phyloP scores from a whole-genome alignment of 768 basidiomycete genomes.

The Tylopilus sp. region DNA sequence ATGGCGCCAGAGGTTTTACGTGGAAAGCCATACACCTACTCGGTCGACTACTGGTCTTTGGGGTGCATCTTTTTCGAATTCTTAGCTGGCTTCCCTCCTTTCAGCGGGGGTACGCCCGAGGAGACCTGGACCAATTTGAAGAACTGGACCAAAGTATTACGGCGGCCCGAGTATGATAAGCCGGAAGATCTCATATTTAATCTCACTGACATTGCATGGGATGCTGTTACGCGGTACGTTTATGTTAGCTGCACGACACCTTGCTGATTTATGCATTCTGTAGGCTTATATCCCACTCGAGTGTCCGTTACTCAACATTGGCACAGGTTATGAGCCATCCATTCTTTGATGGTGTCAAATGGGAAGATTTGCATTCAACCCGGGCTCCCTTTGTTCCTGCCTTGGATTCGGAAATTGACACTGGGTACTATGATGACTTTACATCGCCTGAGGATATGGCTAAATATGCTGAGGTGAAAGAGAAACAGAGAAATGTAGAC shows the following conservation, averaged over 20 bases:
- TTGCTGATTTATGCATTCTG: constrained; percentile 1
- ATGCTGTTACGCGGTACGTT: constrained; percentile 78
- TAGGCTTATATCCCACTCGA: constrained; percentile 86
- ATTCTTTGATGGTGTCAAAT: constrained; percentile 76
- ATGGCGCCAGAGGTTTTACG: constrained; percentile 95
- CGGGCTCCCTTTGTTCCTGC: constrained; percentile 92
- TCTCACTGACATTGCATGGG: constrained; percentile 90
- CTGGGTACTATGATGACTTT: constrained; percentile 94
- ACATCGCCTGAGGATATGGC: constrained; percentile 91
- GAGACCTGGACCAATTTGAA: constrained; percentile 99
- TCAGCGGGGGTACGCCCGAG: constrained; percentile 91
- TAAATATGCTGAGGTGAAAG: constrained; percentile 97
- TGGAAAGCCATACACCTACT: constrained; percentile 92
- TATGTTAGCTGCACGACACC: neutral
- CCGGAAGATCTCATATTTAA: constrained; percentile 98
- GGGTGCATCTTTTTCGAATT: constrained; percentile 99
- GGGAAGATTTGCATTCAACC: constrained; percentile 73
- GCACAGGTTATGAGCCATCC: constrained; percentile 71
- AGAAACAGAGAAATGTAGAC: constrained; percentile 95
- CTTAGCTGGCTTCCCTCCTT: constrained; percentile 94
- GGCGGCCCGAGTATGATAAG: constrained; percentile 92
- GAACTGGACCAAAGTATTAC: constrained; percentile 91
- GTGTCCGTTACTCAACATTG: constrained; percentile 72
- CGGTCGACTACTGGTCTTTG: constrained; percentile 97
- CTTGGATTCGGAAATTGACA: constrained; percentile 91